Evolutionary conservation across 768 basidiomycete species (phyloP).

Genomic region (Russula griseocarnosa): DNA sequence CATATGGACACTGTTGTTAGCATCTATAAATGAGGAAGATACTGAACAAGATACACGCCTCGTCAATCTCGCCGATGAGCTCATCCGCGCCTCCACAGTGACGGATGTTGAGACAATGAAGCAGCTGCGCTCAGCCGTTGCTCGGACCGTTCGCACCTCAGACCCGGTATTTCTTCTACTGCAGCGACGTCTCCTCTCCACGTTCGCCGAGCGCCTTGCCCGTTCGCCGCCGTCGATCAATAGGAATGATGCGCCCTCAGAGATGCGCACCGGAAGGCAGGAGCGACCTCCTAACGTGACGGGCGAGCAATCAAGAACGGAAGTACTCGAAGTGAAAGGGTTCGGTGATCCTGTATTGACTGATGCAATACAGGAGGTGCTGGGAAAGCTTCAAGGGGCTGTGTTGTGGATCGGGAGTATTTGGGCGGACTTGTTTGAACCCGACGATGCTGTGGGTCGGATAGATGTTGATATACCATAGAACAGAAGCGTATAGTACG

Average conservation of each 20-base stretch:
- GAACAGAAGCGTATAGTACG: neutral
- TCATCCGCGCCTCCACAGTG: constrained; percentile 49
- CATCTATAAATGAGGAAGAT: constrained; percentile 47
- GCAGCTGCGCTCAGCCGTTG: constrained; percentile 54
- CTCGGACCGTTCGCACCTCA: constrained; percentile 53
- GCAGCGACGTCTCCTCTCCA: constrained; percentile 52
- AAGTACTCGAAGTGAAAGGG: constrained; percentile 46
- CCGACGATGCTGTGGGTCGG: neutral
- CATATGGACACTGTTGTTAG: constrained; percentile 60
- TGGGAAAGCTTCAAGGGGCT: constrained; percentile 40
- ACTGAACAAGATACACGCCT: constrained; percentile 48
- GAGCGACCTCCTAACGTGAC: constrained; percentile 10
- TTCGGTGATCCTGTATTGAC: constrained; percentile 61
- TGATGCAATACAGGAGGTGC: constrained; percentile 42
- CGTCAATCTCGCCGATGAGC: constrained; percentile 69
- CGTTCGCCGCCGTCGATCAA: constrained; percentile 6
- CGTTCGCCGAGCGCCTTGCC: constrained; percentile 35
- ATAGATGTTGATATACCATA: neutral
- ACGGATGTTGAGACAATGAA: constrained; percentile 45
- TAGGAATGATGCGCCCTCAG: constrained; percentile 16
- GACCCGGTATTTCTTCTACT: constrained; percentile 68
- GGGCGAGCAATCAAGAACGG: constrained; percentile 8
- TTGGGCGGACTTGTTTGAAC: constrained; percentile 47
- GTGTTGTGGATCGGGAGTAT: constrained; percentile 53
- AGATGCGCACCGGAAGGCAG: constrained; percentile 21